phyloP scores from a whole-genome alignment of 1,139 yeast genomes.

The Kurtzmaniella natalensis region DNA sequence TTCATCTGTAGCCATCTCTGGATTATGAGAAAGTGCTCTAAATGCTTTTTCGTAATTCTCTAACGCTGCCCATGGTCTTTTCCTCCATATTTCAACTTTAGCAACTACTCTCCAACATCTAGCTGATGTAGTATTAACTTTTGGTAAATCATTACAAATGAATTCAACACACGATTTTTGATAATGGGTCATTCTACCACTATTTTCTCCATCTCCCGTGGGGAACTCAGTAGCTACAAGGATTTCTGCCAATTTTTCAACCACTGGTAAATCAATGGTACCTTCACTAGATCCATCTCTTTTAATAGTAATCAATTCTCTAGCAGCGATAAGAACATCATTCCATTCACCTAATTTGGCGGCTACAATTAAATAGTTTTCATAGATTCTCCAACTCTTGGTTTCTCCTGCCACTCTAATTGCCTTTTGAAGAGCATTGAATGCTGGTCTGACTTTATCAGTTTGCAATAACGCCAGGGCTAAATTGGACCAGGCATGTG shows the following conservation, averaged over 20 bases:
- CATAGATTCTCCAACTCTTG: conserved; percentile 87
- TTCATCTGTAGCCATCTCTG: conserved; percentile 63
- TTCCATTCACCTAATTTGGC: conserved; percentile 80
- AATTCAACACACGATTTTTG: conserved; percentile 69
- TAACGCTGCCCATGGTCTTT: conserved; percentile 81
- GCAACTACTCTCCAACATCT: conserved; percentile 83
- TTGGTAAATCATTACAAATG: conserved; percentile 61
- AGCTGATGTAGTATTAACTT: conserved; percentile 64
- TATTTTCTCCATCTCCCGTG: conserved; percentile 26
- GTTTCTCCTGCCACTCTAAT: conserved; percentile 62
- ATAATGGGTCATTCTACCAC: conserved; percentile 45
- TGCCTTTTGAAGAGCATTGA: conserved; percentile 78
- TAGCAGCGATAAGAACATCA: conserved; percentile 74
- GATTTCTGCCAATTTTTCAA: conserved; percentile 70
- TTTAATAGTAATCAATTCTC: conserved; percentile 51
- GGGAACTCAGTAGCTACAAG: conserved; percentile 54
- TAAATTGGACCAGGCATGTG: conserved; percentile 92
- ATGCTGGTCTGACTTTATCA: conserved; percentile 71
- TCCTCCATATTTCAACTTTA: conserved; percentile 82
- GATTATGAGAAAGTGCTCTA: conserved; percentile 62
- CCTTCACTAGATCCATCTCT: conserved; percentile 54
- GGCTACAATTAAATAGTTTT: conserved; percentile 80
- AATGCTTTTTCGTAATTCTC: conserved; percentile 86
- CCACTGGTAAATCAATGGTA: conserved; percentile 69
- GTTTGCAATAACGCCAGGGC: conserved; percentile 71